Conservation (phyloP, 805 yeast species). For the Ogataea polymorpha region DNA sequence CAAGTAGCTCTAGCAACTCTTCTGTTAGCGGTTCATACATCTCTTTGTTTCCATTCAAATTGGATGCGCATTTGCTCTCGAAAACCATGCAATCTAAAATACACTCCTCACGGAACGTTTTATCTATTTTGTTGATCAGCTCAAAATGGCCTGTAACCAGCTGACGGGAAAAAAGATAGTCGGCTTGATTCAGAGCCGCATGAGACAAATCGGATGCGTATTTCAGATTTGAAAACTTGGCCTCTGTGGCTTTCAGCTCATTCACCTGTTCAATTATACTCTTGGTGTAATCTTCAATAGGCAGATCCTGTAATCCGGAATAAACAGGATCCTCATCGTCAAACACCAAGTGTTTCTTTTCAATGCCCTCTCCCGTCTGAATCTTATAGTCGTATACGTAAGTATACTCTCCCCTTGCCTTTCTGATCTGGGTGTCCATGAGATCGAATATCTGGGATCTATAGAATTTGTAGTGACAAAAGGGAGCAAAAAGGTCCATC, state of each 20-base stretch:
- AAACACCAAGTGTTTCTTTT: conserved; percentile 24
- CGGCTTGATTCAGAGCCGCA: conserved; percentile 28
- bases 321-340: conserved; percentile 27
- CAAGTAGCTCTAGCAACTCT: conserved; percentile 54
- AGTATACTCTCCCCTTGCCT: conserved; percentile 26
- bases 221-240: conserved; percentile 22
- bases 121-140: conserved; percentile 54
- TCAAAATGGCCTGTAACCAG: conserved; percentile 29
- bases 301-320: conserved; percentile 24
- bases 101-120: conserved; percentile 42
- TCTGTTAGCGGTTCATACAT: conserved; percentile 53
- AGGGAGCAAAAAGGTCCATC: conserved; percentile 76
- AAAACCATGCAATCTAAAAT: conserved; percentile 64
- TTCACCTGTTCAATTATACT: conserved; percentile 21
- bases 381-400: conserved; percentile 27
- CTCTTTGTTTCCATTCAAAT: conserved; percentile 61
- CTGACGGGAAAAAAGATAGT: conserved; percentile 23
- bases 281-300: conserved; percentile 27
- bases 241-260: conserved; percentile 25
- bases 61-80: conserved; percentile 79
- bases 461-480: conserved; percentile 85
- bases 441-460: conserved; percentile 90
- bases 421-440: conserved; percentile 26
- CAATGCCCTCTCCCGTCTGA: conserved; percentile 27
- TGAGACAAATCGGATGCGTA: conserved; percentile 29